Evolutionary conservation across 2,329 filamentous ascomycete species (phyloP).

Genomic region (Diaporthe capsici): DNA sequence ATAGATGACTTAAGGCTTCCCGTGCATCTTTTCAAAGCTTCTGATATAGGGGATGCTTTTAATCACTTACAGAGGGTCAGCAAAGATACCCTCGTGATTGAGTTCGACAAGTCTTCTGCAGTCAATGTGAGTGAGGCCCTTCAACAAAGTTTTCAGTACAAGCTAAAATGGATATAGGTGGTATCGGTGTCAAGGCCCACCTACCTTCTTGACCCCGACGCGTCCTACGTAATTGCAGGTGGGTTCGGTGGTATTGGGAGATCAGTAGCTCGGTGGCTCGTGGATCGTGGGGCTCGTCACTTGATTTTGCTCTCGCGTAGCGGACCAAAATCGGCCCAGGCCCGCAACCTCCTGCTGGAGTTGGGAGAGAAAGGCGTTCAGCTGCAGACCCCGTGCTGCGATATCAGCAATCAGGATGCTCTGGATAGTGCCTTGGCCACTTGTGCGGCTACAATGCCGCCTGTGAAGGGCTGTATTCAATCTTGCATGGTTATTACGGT

Average conservation of each 20-base stretch:
- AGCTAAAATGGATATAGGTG: no score
- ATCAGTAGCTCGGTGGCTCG: constrained; percentile 49
- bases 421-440: constrained; percentile 46
- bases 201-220: constrained; percentile 37
- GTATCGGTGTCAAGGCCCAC: no score
- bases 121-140: no score
- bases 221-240: constrained; percentile 51
- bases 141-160: no score
- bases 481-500: constrained; percentile 58
- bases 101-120: no score
- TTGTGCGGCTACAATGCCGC: constrained; percentile 47
- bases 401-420: constrained; percentile 47
- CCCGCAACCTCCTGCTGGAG: constrained; percentile 43
- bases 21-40: neutral
- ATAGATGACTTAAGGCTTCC: neutral
- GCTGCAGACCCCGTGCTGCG: constrained; percentile 47
- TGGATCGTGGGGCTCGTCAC: constrained; percentile 48
- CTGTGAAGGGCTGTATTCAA: constrained; percentile 60
- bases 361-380: constrained; percentile 44
- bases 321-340: constrained; percentile 42
- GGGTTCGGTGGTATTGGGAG: constrained; percentile 52
- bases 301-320: constrained; percentile 49
- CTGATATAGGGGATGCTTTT: neutral
- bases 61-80: neutral
- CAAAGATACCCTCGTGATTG: no score